These are phyloP conservation scores for Penicillium cinerascens DNA, from an alignment of 495 filamentous ascomycete species.

Conservation along the genomic window DNA sequence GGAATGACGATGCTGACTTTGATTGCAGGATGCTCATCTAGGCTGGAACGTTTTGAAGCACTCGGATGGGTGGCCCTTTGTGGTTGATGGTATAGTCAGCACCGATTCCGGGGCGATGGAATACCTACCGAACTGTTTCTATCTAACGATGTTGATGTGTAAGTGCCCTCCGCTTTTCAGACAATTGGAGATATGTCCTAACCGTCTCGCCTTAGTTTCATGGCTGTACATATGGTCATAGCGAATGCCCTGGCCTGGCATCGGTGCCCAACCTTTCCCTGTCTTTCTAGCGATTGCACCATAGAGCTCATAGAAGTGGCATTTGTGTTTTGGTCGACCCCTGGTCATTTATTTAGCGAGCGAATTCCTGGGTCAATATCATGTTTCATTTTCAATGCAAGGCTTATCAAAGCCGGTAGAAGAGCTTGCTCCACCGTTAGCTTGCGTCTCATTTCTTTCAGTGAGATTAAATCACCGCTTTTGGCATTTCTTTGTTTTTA, in stretches of 20 bases:
- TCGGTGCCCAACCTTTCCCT: background rate
- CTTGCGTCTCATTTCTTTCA: too few relatives aligned
- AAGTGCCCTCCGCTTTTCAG: background rate
- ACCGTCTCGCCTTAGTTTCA: constrained; percentile 4
- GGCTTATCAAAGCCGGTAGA: too few relatives aligned
- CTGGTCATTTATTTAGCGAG: background rate
- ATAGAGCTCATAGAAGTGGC: constrained; percentile 11
- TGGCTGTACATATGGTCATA: constrained; percentile 23
- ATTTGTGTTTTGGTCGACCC: background rate
- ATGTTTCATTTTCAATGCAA: background rate
- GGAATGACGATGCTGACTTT: background rate
- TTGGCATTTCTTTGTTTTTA: too few relatives aligned
- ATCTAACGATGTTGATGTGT: constrained; percentile 8
- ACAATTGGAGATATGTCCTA: background rate
- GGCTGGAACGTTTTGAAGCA: constrained; percentile 46
- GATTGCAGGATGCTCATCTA: constrained; percentile 38
- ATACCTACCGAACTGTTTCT: constrained; percentile 6
- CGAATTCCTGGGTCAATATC: background rate
- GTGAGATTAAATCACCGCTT: too few relatives aligned
- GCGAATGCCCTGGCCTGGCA: background rate
- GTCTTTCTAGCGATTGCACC: constrained; percentile 3
- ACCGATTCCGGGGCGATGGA: background rate
- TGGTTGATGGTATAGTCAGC: constrained; percentile 8
- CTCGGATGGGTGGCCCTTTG: constrained; percentile 42
- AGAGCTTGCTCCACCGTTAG: too few relatives aligned